Conservation (phyloP, 805 yeast genomes). For the Saccharomycopsis vini region DNA sequence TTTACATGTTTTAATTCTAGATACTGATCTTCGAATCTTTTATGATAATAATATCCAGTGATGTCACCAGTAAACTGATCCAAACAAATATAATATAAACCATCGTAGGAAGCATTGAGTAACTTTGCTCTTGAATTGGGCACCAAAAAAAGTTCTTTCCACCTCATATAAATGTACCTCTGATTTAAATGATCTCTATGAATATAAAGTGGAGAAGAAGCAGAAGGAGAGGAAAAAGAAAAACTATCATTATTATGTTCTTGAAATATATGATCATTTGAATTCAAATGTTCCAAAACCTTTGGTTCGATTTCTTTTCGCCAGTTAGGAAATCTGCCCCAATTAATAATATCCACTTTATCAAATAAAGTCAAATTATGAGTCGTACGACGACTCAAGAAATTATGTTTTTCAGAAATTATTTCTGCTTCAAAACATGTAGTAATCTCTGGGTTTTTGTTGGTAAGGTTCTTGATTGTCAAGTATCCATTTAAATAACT, state of each 20-base stretch:
- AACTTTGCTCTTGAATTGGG: slow-evolving; percentile 55
- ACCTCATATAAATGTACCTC: slow-evolving; percentile 72
- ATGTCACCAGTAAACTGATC: slow-evolving; percentile 69
- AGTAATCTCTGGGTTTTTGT: slow-evolving; percentile 58
- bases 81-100: slow-evolving; percentile 81
- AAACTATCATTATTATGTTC: background rate
- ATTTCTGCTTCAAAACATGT: slow-evolving; percentile 68
- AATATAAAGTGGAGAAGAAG: slow-evolving; percentile 17
- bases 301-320: slow-evolving; percentile 8
- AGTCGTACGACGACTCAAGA: slow-evolving; percentile 22
- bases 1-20: slow-evolving; percentile 53
- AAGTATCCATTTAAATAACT: slow-evolving; percentile 50
- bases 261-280: background rate
- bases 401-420: slow-evolving; percentile 44
- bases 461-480: slow-evolving; percentile 60
- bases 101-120: slow-evolving; percentile 79
- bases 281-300: background rate
- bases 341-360: slow-evolving; percentile 10
- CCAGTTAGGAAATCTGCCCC: slow-evolving; percentile 16
- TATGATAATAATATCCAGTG: slow-evolving; percentile 75
- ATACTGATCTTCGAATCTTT: slow-evolving; percentile 73
- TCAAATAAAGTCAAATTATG: slow-evolving; percentile 8
- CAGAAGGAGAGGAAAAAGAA: too few relatives aligned
- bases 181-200: slow-evolving; percentile 28
- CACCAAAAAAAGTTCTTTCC: slow-evolving; percentile 85